These are phyloP conservation scores for Strigomonas culicis DNA, from an alignment of 208 protist genomes.

Conservation along the genomic window DNA sequence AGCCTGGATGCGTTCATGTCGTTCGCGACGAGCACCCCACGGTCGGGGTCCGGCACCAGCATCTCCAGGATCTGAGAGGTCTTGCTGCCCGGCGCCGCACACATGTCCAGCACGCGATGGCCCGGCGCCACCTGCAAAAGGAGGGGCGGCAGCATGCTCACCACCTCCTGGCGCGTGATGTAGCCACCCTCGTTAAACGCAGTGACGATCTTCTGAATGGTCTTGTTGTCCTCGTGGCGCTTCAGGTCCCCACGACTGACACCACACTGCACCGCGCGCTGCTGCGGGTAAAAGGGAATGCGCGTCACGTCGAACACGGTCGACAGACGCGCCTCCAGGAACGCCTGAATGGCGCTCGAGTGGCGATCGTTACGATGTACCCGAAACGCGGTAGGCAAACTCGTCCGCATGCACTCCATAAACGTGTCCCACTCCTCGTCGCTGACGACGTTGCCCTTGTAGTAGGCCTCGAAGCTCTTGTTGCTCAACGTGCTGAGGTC, in stretches of 20 bases:
- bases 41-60: conserved; percentile 28
- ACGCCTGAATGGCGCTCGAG: conserved; percentile 32
- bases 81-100: conserved; percentile 87
- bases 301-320: conserved; percentile 35
- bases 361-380: conserved; percentile 38
- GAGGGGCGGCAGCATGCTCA: conserved; percentile 88
- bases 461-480: conserved; percentile 62
- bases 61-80: conserved; percentile 86
- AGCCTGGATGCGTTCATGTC: conserved; percentile 81
- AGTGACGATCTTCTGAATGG: conserved; percentile 71
- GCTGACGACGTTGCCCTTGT: conserved; percentile 60
- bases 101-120: conserved; percentile 86
- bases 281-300: conserved; percentile 57
- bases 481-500: conserved; percentile 57
- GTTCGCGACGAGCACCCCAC: conserved; percentile 89
- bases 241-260: conserved; percentile 81
- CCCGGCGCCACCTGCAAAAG: conserved; percentile 71
- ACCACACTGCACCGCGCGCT: conserved; percentile 64
- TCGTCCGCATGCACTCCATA: conserved; percentile 51
- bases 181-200: conserved; percentile 88
- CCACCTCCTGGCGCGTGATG: conserved; percentile 90
- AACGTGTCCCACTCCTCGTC: conserved; percentile 59
- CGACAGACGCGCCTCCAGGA: conserved; percentile 34
- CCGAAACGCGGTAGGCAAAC: conserved; percentile 73
- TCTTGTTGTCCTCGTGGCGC: conserved; percentile 52